These are phyloP conservation scores for Trichoderma breve DNA, from an alignment of 2,329 filamentous ascomycete genomes.

Conservation along the genomic window DNA sequence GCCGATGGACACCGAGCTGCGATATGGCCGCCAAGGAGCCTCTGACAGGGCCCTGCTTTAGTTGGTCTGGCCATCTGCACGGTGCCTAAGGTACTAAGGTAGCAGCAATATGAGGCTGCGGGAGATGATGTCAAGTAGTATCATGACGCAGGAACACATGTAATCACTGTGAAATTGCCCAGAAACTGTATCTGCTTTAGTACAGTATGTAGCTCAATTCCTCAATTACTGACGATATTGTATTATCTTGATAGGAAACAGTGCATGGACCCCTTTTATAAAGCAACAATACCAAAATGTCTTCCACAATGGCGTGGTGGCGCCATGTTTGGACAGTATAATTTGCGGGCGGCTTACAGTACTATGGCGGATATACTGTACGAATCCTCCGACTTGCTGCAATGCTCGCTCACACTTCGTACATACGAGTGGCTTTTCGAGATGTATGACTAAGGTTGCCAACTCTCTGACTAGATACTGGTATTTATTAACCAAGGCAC, in stretches of 20 bases:
- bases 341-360: background rate
- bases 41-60: background rate
- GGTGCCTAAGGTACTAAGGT: background rate
- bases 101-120: background rate
- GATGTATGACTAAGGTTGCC: background rate
- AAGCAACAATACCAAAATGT: background rate
- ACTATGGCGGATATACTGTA: constrained; percentile 1
- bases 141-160: background rate
- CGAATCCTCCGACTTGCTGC: background rate
- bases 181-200: background rate
- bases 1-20: background rate
- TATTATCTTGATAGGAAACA: background rate
- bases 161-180: background rate
- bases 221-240: background rate
- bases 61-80: background rate
- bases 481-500: background rate
- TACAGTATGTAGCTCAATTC: background rate
- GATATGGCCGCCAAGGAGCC: background rate
- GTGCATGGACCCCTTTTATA: background rate
- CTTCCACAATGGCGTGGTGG: background rate
- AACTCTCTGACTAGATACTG: background rate
- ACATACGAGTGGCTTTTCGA: background rate
- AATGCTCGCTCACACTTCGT: background rate
- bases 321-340: background rate
- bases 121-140: background rate